Evolutionary conservation across 2,329 filamentous ascomycete species (phyloP).

Genomic region (Fusarium fujikuroi): DNA sequence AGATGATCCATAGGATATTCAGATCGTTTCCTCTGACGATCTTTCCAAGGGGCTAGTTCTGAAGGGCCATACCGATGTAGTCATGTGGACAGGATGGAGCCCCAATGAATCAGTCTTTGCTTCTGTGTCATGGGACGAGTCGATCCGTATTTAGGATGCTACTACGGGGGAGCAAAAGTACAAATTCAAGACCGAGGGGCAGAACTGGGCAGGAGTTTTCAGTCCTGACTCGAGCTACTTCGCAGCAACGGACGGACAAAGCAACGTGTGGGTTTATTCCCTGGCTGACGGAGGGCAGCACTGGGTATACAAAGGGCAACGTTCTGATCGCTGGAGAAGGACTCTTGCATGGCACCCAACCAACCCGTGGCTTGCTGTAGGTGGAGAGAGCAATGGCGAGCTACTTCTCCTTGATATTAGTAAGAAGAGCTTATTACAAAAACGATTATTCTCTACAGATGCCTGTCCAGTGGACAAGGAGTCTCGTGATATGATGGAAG

Average conservation of each 20-base stretch:
- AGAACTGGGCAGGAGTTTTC: conserved; percentile 24
- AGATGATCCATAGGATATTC: conserved; percentile 1
- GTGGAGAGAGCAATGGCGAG: conserved; percentile 9
- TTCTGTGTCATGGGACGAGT: conserved; percentile 19
- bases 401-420: conserved; percentile 2
- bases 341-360: conserved; percentile 22
- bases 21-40: background rate
- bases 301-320: background rate
- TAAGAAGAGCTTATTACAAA: conserved; percentile 3
- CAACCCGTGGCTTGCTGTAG: conserved; percentile 6
- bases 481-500: background rate
- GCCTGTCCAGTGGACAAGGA: background rate
- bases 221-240: conserved; percentile 9
- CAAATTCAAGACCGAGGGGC: conserved; percentile 3
- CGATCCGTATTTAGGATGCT: conserved; percentile 24
- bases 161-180: background rate
- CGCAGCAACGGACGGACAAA: background rate
- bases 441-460: conserved; percentile 7
- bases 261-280: conserved; percentile 7
- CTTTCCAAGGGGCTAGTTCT: background rate
- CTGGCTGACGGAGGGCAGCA: background rate
- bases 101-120: conserved; percentile 18
- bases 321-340: background rate
- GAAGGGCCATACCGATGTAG: conserved; percentile 5
- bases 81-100: conserved; percentile 28